Conservation (phyloP, 2,329 filamentous ascomycete species). For the Trichoderma simmonsii region DNA sequence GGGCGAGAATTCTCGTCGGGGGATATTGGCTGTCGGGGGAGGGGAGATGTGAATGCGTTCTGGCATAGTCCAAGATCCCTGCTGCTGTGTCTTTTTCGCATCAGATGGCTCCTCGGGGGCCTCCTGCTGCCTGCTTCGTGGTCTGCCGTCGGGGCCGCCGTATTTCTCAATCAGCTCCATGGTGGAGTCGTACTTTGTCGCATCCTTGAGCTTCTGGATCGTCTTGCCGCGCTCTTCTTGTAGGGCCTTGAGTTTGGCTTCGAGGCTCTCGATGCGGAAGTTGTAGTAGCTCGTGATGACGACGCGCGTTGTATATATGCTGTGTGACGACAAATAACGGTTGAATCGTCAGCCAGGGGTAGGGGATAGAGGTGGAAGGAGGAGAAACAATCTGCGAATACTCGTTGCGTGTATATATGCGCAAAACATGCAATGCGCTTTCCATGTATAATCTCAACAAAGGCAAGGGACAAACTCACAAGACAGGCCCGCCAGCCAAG, state of each 20-base stretch:
- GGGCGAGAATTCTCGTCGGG: slow-evolving; percentile 30
- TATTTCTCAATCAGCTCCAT: slow-evolving; percentile 93
- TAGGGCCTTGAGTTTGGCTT: slow-evolving; percentile 67
- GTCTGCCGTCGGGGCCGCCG: slow-evolving; percentile 59
- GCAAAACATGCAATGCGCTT: background rate
- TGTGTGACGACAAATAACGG: slow-evolving; percentile 32
- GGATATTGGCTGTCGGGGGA: slow-evolving; percentile 63
- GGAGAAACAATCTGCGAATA: background rate
- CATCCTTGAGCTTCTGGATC: slow-evolving; percentile 90
- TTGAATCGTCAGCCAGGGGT: background rate
- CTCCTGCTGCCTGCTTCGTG: slow-evolving; percentile 28
- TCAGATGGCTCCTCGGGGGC: slow-evolving; percentile 23
- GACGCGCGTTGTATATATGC: slow-evolving; percentile 75
- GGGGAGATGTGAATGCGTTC: slow-evolving; percentile 50
- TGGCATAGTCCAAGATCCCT: slow-evolving; percentile 19
- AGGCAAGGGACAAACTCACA: slow-evolving; percentile 50
- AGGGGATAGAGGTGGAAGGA: background rate
- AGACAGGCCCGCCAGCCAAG: slow-evolving; percentile 71
- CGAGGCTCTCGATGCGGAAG: slow-evolving; percentile 71
- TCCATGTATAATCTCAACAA: background rate
- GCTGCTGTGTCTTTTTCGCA: slow-evolving; percentile 17
- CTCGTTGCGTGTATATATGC: background rate
- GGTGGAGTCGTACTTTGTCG: slow-evolving; percentile 94
- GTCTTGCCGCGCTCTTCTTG: slow-evolving; percentile 78
- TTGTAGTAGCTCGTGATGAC: slow-evolving; percentile 69